Conservation (phyloP, 2,329 filamentous ascomycete genomes). For the Xylariomycetidae sp. region DNA sequence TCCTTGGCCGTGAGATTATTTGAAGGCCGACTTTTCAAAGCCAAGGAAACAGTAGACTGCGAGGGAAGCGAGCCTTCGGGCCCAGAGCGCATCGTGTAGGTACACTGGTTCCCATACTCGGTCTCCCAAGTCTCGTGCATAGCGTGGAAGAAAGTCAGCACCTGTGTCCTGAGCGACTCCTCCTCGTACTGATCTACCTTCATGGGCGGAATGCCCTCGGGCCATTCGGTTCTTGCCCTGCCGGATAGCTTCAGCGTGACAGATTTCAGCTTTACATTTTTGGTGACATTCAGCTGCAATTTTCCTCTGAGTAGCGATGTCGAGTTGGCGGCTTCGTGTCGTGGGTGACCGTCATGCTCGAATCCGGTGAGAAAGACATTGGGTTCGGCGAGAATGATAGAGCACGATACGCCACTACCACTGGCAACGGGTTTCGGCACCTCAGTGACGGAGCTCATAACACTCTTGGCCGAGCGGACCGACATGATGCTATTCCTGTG, state of each 20-base stretch:
- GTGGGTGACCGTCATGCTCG: constrained; percentile 60
- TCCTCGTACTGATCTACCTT: constrained; percentile 82
- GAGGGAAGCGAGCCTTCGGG: constrained; percentile 28
- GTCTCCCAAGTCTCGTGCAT: constrained; percentile 56
- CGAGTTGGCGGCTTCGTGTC: constrained; percentile 51
- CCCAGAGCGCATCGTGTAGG: constrained; percentile 41
- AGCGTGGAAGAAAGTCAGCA: constrained; percentile 88
- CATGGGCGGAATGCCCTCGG: constrained; percentile 85
- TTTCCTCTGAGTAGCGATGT: constrained; percentile 84
- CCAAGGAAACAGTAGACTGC: constrained; percentile 28
- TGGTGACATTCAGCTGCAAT: constrained; percentile 75
- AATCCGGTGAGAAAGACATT: constrained; percentile 76
- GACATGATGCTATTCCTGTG: constrained; percentile 49
- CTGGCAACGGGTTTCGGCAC: constrained; percentile 71
- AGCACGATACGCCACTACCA: constrained; percentile 70
- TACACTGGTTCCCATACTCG: constrained; percentile 61
- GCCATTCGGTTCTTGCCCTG: constrained; percentile 88
- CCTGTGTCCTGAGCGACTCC: constrained; percentile 82
- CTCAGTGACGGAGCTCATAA: constrained; percentile 50
- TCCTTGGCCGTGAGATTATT: constrained; percentile 42
- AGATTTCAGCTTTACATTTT: constrained; percentile 89
- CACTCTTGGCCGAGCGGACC: constrained; percentile 45
- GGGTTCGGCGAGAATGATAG: constrained; percentile 73
- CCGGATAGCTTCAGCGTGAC: constrained; percentile 84
- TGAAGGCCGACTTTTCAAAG: constrained; percentile 24